Evolutionary conservation across 305 asterid genomes (phyloP), one percentile per base, ranked within the genome.

Genomic region (Solanum hybrid): DNA sequence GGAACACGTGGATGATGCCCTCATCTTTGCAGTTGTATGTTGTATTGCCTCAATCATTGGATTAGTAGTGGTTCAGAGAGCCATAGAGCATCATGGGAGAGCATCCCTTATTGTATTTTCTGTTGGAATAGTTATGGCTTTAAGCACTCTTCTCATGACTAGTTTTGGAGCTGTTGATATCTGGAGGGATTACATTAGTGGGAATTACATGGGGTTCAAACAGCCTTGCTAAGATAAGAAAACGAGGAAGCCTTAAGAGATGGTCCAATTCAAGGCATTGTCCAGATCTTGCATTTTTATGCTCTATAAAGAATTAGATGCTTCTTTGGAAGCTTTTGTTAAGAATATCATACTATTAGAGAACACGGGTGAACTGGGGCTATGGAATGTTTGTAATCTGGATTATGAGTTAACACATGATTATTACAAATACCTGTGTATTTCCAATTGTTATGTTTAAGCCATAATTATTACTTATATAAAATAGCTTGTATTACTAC

Each of bases 21-120:
- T 93, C 72, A 86, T 86, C 32, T 93, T 91, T 27, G 92, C 98
- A 10, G 40, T 91, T 85, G 51, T 93, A 80, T 96, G 98, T 88
- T 95, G 95, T 24, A 37, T 90, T 22, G 96, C 94, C 12, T 95
- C 97, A 0, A 42, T 94, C 8, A 29, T 93, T 1, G 98, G 98
- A 34, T 75, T 94, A 90, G 89, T 92, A 12, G 66, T 95, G 27
- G 94, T 95, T 79, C 98, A 93, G 71, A 89, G 85, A 42, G 97
- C 93, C 17, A 89, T 94, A 32, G 79, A 82, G 37, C 94, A 90
- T 85, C 93, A 95, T 24, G 96, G 96, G 84, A 91, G 97, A 80
- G 94, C 97, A 27, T 96, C 98, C 24, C 91, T 95, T 71, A 96
- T 95, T n/a, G 98, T 95, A 88, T 94, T 96, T 94, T 93, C 98